phyloP scores from a whole-genome alignment of 169 alveolate species.

The Plasmodium yoelii region DNA sequence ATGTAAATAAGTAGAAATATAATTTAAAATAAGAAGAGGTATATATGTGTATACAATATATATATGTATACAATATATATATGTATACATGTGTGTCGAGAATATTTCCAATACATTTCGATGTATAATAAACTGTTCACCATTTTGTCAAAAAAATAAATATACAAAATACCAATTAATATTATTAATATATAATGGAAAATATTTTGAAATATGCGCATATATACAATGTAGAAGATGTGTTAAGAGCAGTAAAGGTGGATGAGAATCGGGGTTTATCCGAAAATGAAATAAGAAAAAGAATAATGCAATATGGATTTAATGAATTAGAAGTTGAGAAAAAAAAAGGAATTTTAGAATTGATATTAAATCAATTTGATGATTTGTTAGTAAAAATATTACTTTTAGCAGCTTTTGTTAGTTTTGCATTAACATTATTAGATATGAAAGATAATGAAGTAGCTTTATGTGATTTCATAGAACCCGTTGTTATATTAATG shows the following conservation, averaged over 20 bases:
- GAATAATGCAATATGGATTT: slow-evolving; percentile 89
- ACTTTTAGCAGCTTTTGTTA: slow-evolving; percentile 96
- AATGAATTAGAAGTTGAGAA: slow-evolving; percentile 92
- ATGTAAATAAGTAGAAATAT: background rate
- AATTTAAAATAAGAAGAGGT: too few species aligned
- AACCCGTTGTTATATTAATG: slow-evolving; percentile 96
- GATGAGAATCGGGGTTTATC: slow-evolving; percentile 89
- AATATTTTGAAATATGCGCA: slow-evolving; percentile 74
- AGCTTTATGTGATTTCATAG: slow-evolving; percentile 96
- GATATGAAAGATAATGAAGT: slow-evolving; percentile 92
- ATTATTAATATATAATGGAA: slow-evolving; percentile 2
- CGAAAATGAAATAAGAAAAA: slow-evolving; percentile 87
- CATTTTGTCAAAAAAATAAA: background rate
- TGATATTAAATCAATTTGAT: slow-evolving; percentile 95
- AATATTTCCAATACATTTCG: too few species aligned
- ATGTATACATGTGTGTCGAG: too few species aligned
- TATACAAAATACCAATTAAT: too few species aligned
- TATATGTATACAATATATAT: too few species aligned
- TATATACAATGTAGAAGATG: slow-evolving; percentile 75
- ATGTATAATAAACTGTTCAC: too few species aligned
- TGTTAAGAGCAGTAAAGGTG: slow-evolving; percentile 78
- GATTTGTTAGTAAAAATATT: slow-evolving; percentile 96
- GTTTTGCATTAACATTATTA: slow-evolving; percentile 93
- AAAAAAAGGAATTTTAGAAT: slow-evolving; percentile 91
- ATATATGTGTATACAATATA: too few species aligned